Evolutionary conservation across 208 protist species (phyloP), one percentile per base, ranked within the genome.

Genomic region (Leishmania aethiopica): DNA sequence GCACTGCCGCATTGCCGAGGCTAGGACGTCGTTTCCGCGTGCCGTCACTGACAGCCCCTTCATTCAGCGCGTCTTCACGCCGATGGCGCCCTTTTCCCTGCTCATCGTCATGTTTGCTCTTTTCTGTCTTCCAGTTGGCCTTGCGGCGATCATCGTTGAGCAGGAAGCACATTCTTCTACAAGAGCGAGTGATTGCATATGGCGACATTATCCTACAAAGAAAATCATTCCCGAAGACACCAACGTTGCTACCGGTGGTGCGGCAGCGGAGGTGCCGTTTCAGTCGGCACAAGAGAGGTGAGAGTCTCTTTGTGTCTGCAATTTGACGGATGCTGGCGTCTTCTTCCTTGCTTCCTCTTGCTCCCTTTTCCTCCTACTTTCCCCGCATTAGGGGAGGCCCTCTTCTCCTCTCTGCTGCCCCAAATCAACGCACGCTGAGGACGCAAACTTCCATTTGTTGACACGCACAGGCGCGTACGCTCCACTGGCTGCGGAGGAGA

Each of bases 1-100:
- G 71, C 64, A 75, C 71, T 81, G 59, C 71, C 55, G 45, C 53
- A 75, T 83, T 17, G 87, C 84, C 32, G 79, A 86, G 7, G 78
- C 85, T 37, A 78, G 88, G 83, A 60, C 80, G 11, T 90, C 87
- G 5, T 83, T 87, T 55, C 72, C 85, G 8, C 80, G 77, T 32
- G 51, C 40, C 78, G 11, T 90, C 53, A 88, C 87, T 1, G 79
- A 77, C 64, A 90, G 86, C 66, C 79, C 84, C 10, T 73, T 85
- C 77, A 72, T 90, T 59, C 84, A 74, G 40, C 87, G 87, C 66
- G 72, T 83, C 45, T 86, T 87, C 73, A 90, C 84, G 10, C 87
- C 87, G 0, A 84, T 90, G 35, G 81, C 87, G 7, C 79, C 88
- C 72, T 82, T 90, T 77, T 84, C 87, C 37, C 22, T 64, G 11